Evolutionary conservation across 805 yeast genomes (phyloP), one percentile per base, ranked within the genome.

Genomic region (Priceomyces medius): DNA sequence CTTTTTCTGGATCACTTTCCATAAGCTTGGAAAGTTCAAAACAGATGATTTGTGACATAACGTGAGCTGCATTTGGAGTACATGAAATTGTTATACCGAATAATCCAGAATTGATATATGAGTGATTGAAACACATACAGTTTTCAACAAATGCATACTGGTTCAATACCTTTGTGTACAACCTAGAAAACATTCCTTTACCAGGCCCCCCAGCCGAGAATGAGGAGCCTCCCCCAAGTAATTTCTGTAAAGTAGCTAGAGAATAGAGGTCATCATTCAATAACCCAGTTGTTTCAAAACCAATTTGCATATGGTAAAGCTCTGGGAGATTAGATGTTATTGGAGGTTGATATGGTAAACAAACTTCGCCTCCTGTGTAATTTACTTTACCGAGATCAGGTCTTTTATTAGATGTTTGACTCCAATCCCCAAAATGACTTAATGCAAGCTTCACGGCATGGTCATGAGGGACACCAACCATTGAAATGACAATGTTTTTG

Each of bases 121-220:
- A 81, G 63, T 89, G 96, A 62, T 89, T 88, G 68, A 90, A 89
- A 6, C 95, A 79, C 54, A 81, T 72, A 61, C 96, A 88, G 54
- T 85, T 83, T 58, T 93, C 99, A 38, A 93, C 81, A 59, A 85
- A 90, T 29, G 95, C 95, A 59, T 85, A 87, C 59, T 85, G 93
- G 64, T 91, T 91, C 58, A 93, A 73, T 2, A 93, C 96, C 52
- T 89, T 80, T 0, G 96, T 88, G 68, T 89, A 93, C 18, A 95
- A 77, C 44, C 98, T 76, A 3, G 97, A 88, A 61, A 89, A 93
- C 98, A 93, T 90, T 3, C 99, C 99, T 64, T 93, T 93, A 40
- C 99, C 99, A 13, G 99, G 99, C 0, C 99, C 99, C 50, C 99
- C 99, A 7, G 99, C 98, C 14, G 95, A 83, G 58, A 93, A 93